Base-by-base conservation (phyloP, 768 basidiomycete species). In the Melanogaster broomeanus region DNA sequence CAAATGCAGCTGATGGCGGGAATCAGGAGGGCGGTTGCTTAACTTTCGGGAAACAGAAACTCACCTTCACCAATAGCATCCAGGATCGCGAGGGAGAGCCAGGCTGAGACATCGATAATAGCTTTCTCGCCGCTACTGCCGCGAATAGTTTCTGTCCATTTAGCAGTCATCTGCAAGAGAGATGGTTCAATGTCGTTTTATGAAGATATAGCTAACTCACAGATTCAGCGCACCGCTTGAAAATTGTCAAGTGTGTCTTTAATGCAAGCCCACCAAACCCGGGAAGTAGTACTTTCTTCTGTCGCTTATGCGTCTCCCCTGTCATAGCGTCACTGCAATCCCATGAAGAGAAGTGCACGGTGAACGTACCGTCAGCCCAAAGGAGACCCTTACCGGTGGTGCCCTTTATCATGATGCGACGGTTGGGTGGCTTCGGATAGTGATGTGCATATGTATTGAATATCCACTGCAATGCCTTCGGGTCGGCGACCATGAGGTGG, bases 231-330 rank as follows among this genome's bases (percentile, higher is more conserved):
- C 58, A 75, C 50, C 68, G 70, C 33, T 65, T 71, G 65, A 83
- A 83, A 42, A 82, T 67, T 22, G 73, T 67, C 7, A 82, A 69
- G 51, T 79, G 81, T 1, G 80, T 72, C 48, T 74, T 81, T 27
- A 75, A 72, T 55, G 82, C 79, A 1, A 75, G 74, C 9, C 64
- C 72, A 46, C 81, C 80, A 51, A 84, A 83, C 3, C 78, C 81
- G 3, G 80, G 81, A 42, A 79, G 69, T 72, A 83, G 76, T 19
- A 80, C 71, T 54, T 73, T 81, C 51, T 79, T 66, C 48, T 83
- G 81, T 40, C 83, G 73, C 59, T 69, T 79, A 53, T 84, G 83
- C 30, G 67, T 74, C n/a, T 73, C 67, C 2, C 74, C 67, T 69
- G 42, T 6, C 40, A 47, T 35, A 25, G 5, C n/a, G 16, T 44